phyloP scores from a whole-genome alignment of 1,284 basidiomycete genomes.

The Pseudozyma sp. region DNA sequence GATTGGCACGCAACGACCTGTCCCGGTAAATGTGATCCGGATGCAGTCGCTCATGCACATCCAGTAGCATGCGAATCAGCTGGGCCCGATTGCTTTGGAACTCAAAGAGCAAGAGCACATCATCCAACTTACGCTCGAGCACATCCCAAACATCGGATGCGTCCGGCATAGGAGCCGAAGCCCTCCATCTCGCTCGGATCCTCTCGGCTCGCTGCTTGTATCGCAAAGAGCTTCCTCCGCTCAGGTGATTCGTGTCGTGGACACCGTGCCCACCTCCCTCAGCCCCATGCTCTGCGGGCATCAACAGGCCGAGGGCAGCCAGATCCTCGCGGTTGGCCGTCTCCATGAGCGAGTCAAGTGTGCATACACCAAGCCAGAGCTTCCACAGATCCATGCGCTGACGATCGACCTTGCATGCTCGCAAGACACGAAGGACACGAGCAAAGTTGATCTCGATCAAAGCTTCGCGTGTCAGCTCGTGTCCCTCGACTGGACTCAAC shows the following conservation, averaged over 20 bases:
- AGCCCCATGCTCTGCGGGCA: constrained; percentile 3
- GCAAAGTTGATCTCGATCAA: constrained; percentile 64
- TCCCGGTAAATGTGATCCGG: constrained; percentile 47
- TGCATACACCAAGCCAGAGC: constrained; percentile 58
- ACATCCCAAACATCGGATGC: constrained; percentile 61
- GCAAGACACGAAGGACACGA: constrained; percentile 53
- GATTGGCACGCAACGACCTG: constrained; percentile 33
- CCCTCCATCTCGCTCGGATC: constrained; percentile 39
- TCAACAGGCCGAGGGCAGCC: constrained; percentile 30
- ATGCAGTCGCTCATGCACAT: constrained; percentile 51
- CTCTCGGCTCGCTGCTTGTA: constrained; percentile 40
- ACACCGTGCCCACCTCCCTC: constrained; percentile 4
- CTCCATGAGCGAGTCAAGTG: constrained; percentile 40
- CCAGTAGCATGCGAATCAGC: constrained; percentile 50
- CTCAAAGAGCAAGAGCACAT: constrained; percentile 56
- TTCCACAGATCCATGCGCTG: constrained; percentile 64
- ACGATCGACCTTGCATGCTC: constrained; percentile 61
- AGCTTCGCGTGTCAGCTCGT: constrained; percentile 58
- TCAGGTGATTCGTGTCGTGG: constrained; percentile 18
- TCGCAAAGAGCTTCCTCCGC: constrained; percentile 45
- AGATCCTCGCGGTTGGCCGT: constrained; percentile 34
- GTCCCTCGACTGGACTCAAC: constrained; percentile 15
- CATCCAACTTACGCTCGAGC: constrained; percentile 57
- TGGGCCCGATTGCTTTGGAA: constrained; percentile 54
- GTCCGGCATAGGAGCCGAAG: constrained; percentile 35